Conservation (phyloP, 192 early-diverging fungal species). For the Ambispora gerdemannii region DNA sequence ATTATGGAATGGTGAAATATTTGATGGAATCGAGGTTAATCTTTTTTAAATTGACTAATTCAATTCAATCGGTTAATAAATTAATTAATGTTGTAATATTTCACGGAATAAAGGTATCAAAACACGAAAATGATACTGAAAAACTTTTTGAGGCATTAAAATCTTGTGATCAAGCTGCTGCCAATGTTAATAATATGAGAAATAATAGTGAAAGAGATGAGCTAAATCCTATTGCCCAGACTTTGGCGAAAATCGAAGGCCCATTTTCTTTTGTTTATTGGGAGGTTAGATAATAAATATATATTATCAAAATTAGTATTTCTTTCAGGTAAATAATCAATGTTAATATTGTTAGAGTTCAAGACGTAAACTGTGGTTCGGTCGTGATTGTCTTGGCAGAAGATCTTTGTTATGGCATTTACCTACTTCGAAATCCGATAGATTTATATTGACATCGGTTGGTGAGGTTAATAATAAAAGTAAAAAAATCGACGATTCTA, state of each 20-base stretch:
- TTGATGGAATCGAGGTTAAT: conserved; percentile 64
- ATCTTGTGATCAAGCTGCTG: conserved; percentile 23
- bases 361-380: conserved; percentile 66
- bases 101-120: conserved; percentile 32
- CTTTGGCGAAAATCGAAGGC: conserved; percentile 60
- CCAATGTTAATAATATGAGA: conserved; percentile 5
- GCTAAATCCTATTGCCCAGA: conserved; percentile 45
- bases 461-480: too few species aligned
- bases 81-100: too few species aligned
- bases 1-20: conserved; percentile 91
- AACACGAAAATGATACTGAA: conserved; percentile 58
- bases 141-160: conserved; percentile 43
- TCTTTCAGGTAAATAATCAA: not conserved
- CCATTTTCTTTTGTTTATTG: conserved; percentile 81
- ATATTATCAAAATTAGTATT: not conserved
- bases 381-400: conserved; percentile 82
- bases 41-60: too few species aligned
- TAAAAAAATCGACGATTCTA: too few species aligned
- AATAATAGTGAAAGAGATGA: conserved; percentile 26
- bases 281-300: conserved; percentile 40
- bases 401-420: conserved; percentile 70
- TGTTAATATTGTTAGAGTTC: conserved; percentile 37
- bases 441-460: conserved; percentile 52
- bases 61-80: too few species aligned
- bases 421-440: conserved; percentile 28